Evolutionary conservation across 2,329 filamentous ascomycete species (phyloP), one percentile per base, ranked within the genome.

Genomic region (Trichoderma citrinoviride): DNA sequence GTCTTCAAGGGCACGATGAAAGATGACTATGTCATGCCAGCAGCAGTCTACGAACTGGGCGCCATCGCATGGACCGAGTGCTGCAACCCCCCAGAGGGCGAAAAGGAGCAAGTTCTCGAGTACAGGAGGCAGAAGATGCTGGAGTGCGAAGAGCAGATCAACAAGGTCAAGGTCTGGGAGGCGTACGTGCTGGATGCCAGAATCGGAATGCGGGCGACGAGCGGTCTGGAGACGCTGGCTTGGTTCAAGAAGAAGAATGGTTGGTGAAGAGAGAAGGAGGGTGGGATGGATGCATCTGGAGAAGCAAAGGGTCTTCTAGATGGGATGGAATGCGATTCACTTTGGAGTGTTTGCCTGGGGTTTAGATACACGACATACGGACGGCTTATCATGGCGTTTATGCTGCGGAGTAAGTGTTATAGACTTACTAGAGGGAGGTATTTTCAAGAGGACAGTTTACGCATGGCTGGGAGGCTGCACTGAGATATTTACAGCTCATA

Each of bases 41-140:
- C 88, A 0, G 92, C 90, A 1, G 83, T 92, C 69, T 97, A 97
- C 76, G 95, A 99, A 77, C 86, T 95, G 80, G 93, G 88, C 0
- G 92, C 90, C 7, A 86, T 91, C 62, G 80, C 89, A 1, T 99
- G 94, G 93, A 82, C 85, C 65, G 90, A 94, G 71, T 82, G 81
- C 60, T 82, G 79, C 69, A 76, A 79, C 3, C 75, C 76, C 0
- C 68, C 69, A 1, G 73, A 67, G 0, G 75, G 73, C 6, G 67
- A 70, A 3, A 47, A 66, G 0, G 71, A 77, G 21, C 74, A 76
- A 6, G 67, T 77, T 0, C 74, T 77, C 0, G 75, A 70, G 5
- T 81, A 78, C 68, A 78, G 80, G 17, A 75, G 73, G 25, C 74
- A 80, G 53, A 85, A 85, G 75, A 73, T 88, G 27, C 76, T 84